Conservation (phyloP, 2,329 filamentous ascomycete genomes). For the Corinectria fuckeliana region DNA sequence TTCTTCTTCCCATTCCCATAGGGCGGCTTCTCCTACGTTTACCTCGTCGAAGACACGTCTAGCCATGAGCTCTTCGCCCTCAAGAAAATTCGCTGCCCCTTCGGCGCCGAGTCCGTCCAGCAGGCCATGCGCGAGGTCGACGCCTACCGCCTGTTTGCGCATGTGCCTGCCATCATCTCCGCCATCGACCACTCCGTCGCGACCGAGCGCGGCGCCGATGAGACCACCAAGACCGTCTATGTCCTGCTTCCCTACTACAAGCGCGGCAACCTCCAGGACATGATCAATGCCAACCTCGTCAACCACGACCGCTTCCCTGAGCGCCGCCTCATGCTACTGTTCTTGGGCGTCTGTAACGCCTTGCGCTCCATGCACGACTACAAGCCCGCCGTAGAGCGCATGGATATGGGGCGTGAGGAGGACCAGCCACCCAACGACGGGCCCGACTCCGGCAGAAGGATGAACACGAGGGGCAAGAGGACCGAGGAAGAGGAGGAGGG, state of each 20-base stretch:
- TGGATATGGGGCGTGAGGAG: conserved; percentile 57
- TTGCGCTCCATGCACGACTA: conserved; percentile 93
- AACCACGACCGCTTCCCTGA: conserved; percentile 93
- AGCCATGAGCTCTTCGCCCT: conserved; percentile 87
- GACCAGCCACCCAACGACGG: conserved; percentile 46
- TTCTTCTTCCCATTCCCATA: conserved; percentile 42
- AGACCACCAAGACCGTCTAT: conserved; percentile 87
- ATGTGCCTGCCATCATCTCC: conserved; percentile 85
- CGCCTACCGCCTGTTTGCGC: conserved; percentile 88
- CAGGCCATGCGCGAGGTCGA: conserved; percentile 97
- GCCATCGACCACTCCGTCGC: conserved; percentile 83
- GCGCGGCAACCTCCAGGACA: conserved; percentile 93
- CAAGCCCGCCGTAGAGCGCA: conserved; percentile 57
- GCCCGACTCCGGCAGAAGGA: conserved; percentile 25
- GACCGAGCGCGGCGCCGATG: conserved; percentile 70
- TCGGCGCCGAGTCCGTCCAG: conserved; percentile 93
- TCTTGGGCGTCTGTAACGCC: conserved; percentile 89
- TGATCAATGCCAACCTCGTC: conserved; percentile 98
- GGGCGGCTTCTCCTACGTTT: conserved; percentile 99
- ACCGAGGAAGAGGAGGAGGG: conserved; percentile 73
- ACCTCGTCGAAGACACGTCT: conserved; percentile 91
- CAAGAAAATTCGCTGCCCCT: conserved; percentile 98
- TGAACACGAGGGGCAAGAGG: conserved; percentile 47
- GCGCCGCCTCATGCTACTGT: conserved; percentile 83
- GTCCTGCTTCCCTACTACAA: conserved; percentile 95